These are phyloP conservation scores for Amanita fuliginea DNA, from an alignment of 768 basidiomycete genomes.

Conservation along the genomic window DNA sequence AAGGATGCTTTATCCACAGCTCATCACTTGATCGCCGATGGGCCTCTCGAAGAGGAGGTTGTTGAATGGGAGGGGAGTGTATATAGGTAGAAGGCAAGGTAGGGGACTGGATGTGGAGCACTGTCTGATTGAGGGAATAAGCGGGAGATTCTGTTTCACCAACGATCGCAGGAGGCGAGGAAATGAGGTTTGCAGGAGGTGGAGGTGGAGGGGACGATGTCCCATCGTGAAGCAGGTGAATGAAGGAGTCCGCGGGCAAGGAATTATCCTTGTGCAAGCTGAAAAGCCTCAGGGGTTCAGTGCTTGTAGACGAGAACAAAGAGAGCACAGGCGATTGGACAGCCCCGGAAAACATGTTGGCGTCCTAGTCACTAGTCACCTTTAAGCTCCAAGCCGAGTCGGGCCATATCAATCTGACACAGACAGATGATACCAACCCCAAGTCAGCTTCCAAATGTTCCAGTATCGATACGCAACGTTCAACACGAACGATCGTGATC, in stretches of 20 bases:
- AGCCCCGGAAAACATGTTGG: slow-evolving; percentile 41
- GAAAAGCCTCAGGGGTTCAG: slow-evolving; percentile 52
- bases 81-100: slow-evolving; percentile 59
- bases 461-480: too few species aligned
- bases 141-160: slow-evolving; percentile 17
- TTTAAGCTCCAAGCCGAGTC: background rate
- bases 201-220: slow-evolving; percentile 39
- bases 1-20: slow-evolving; percentile 56
- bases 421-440: too few species aligned
- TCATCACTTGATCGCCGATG: slow-evolving; percentile 18
- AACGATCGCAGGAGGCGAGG: slow-evolving; percentile 24
- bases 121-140: slow-evolving; percentile 45
- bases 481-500: too few species aligned
- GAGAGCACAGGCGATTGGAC: slow-evolving; percentile 59
- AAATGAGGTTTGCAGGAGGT: slow-evolving; percentile 35
- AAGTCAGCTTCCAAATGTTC: too few species aligned
- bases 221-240: slow-evolving; percentile 52
- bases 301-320: slow-evolving; percentile 64
- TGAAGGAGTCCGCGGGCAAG: slow-evolving; percentile 50
- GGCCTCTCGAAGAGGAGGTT: slow-evolving; percentile 4
- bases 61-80: slow-evolving; percentile 35
- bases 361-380: too few species aligned
- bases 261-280: slow-evolving; percentile 31
- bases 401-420: too few species aligned
- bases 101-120: slow-evolving; percentile 74